Conservation (phyloP, 2,329 filamentous ascomycete genomes). For the Verticillium albo-atrum region DNA sequence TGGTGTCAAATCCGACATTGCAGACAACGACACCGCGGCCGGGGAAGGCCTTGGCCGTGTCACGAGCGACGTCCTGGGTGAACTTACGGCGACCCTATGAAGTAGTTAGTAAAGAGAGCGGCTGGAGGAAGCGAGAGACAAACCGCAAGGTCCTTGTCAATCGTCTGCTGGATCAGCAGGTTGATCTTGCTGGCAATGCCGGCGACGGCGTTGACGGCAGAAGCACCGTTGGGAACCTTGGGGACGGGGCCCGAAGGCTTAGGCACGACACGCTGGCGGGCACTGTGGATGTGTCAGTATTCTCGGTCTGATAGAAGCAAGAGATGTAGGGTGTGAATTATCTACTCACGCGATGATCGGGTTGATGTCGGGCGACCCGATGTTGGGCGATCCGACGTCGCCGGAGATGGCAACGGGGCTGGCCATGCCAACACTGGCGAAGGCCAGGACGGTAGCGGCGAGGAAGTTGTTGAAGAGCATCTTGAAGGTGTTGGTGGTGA, state of each 20-base stretch:
- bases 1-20: background rate
- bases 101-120: background rate
- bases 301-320: too few species aligned
- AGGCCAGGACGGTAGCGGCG: background rate
- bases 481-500: background rate
- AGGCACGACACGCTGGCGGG: background rate
- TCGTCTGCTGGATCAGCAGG: background rate
- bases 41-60: background rate
- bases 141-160: background rate
- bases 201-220: background rate
- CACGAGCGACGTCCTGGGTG: background rate
- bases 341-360: background rate
- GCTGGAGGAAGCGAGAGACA: background rate
- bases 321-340: background rate
- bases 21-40: background rate
- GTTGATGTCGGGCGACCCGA: background rate
- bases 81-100: background rate
- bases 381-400: background rate
- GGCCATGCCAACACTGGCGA: background rate
- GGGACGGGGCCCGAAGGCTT: background rate
- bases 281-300: background rate
- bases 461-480: conserved; percentile 1
- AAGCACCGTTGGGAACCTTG: background rate
- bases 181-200: background rate
- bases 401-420: background rate